These are phyloP conservation scores for Nothomitra cinnamomea DNA, from an alignment of 2,329 filamentous ascomycete species.

Conservation along the genomic window DNA sequence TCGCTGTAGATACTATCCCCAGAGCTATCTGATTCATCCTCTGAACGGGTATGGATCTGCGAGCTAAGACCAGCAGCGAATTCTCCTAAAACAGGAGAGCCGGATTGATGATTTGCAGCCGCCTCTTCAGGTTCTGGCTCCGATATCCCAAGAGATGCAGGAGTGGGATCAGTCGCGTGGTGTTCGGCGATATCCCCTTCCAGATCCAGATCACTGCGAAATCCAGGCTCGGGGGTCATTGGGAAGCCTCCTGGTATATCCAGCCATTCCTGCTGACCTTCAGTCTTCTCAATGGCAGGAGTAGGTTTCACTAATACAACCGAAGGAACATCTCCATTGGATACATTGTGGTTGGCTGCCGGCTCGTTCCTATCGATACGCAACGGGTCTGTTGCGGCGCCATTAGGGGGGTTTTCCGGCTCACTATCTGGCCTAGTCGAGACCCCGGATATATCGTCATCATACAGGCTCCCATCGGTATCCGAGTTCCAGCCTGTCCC, in stretches of 20 bases:
- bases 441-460: constrained; percentile 14
- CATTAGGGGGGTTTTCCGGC: neutral
- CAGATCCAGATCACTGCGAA: constrained; percentile 15
- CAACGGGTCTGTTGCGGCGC: neutral
- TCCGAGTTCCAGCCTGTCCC: constrained; percentile 47
- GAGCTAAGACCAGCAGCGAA: neutral
- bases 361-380: neutral
- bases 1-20: constrained; percentile 51
- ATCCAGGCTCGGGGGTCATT: constrained; percentile 20
- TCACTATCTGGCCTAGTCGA: constrained; percentile 9
- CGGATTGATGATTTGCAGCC: neutral
- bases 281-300: constrained; percentile 24
- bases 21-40: constrained; percentile 5
- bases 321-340: constrained; percentile 20
- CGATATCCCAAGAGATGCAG: constrained; percentile 1
- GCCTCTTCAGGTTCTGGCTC: constrained; percentile 4
- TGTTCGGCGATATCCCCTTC: neutral
- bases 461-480: constrained; percentile 23
- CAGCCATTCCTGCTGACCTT: constrained; percentile 24
- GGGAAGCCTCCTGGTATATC: constrained; percentile 45
- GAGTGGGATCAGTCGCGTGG: neutral
- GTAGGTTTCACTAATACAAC: constrained; percentile 31
- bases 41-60: neutral
- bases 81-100: constrained; percentile 4
- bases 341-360: no score